Evolutionary conservation across 176 grass and related monocot genomes (phyloP), one percentile per base, ranked within the genome.

Genomic region (Oryza meyeriana): DNA sequence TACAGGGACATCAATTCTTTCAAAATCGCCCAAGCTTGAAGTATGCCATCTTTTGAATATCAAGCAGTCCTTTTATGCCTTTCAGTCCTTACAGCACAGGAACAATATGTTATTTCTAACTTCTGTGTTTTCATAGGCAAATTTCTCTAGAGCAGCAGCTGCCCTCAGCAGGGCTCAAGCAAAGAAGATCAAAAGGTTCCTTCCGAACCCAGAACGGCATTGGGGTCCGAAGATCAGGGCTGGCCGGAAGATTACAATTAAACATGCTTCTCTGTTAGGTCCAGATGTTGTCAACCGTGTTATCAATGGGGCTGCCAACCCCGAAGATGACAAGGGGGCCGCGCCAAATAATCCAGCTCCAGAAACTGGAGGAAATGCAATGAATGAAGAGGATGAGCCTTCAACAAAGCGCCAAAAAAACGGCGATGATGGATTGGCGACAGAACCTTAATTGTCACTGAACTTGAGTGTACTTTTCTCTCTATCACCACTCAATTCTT

Each of bases 171-270:
- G 91, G 92, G 79, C 92, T 25, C 90, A 93, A 69, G 80, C 84
- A 4, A 95, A 93, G 74, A 98, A 98, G 87, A 76, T 88, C n/a
- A 89, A 93, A 17, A 76, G 96, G 9, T 99, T 91, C 76, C 93
- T 95, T 81, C 96, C 93, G 10, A 99, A 99, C 82, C 96, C 96
- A 20, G 93, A 93, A 79, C 89, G 89, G 25, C 87, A 94, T 63
- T 99, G 93, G 96, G 96, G 96, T 32, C 93, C 96, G 0, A 99
- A 99, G 89, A 85, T 91, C 64, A 91, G 89, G 71, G 96, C 91
- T 12, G 96, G 96, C 24, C 79, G 96, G 79, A 90, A 86, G 83
- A 95, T 99, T 70, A 95, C 91, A 59, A 99, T 85, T 59, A 99
- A 99, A 58, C 91, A 99, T 61, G 74, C 76, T 29, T 99, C 96